Base-by-base conservation (phyloP, 179 eudicot species). In the Monotropa hypopitys region DNA sequence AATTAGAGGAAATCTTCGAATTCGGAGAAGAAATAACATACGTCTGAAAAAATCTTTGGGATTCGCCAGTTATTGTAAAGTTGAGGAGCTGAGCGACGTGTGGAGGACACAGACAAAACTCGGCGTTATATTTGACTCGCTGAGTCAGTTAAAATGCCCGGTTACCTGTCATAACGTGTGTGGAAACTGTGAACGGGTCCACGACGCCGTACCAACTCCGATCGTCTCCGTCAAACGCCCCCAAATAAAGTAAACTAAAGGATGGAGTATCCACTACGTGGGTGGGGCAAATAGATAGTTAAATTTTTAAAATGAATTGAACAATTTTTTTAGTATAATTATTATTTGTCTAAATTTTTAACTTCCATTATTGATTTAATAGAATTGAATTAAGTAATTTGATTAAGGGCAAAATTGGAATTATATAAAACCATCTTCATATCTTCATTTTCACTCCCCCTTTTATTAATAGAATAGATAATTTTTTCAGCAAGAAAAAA, bases 91-190 rank as follows among this genome's bases (percentile, higher is more conserved):
- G 66, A 11, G 2, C 7, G 15, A 40, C 77, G 67, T 23, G 77
- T 74, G 77, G 77, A 54, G 67, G 33, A 26, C 77, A 74, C 77
- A 56, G 76, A 73, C 76, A n/a, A 43, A 72, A 40, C 7, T 26
- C 16, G 47, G 47, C 18, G 3, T 51, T 26, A 26, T 47, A 49
- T 15, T 1, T 30, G 75, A 73, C 76, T 62, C 54, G 62, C 32
- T 73, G 15, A 53, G 65, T 30, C 76, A 45, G 76, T 72, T 73
- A 73, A 30, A 18, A 30, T 5, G 21, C 18, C 28, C 47, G 11
- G 63, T 51, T 51, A 32, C 76, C 63, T 20, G 76, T 73, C 62
- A 33, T 11, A 72, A 18, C 2, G 7, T 21, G 33, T n/a, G 33
- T 32, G 75, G 32, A 63, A 53, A 33, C 63, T 16, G n/a, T 59